A percentile compares a stretch with the other conserved stretches of the same genome.
Conservation (phyloP, 805 yeast genomes). For the Yamadazyma philogaea region DNA sequence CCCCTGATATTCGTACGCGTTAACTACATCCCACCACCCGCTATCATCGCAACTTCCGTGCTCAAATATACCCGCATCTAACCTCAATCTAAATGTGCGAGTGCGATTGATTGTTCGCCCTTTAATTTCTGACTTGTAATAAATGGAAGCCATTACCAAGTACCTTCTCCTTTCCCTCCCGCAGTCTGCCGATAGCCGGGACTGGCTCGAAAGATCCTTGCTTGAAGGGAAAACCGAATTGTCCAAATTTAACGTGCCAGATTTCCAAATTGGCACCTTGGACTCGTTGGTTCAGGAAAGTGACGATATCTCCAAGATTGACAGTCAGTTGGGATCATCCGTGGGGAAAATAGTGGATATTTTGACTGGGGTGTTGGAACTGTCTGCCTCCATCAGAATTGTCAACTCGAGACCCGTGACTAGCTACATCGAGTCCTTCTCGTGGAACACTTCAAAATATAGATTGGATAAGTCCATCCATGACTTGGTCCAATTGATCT, state of each 20-base stretch:
- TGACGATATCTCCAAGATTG: conserved; percentile 83
- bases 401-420: conserved; percentile 50
- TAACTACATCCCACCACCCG: neutral
- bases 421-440: conserved; percentile 68
- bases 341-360: conserved; percentile 77
- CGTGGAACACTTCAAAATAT: conserved; percentile 87
- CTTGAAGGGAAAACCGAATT: conserved; percentile 59
- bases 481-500: conserved; percentile 65
- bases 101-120: conserved; percentile 1
- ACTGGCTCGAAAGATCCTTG: conserved; percentile 56
- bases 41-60: neutral
- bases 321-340: conserved; percentile 68
- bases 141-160: conserved; percentile 36
- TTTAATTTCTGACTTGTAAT: neutral
- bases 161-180: conserved; percentile 61
- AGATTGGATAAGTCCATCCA: conserved; percentile 80
- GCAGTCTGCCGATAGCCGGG: conserved; percentile 43
- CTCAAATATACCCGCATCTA: conserved; percentile 1
- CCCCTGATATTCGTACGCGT: neutral
- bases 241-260: conserved; percentile 62
- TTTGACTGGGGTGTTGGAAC: conserved; percentile 42
- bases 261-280: conserved; percentile 89
- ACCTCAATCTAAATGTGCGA: neutral
- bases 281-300: conserved; percentile 88
- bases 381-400: conserved; percentile 21